Evolutionary conservation across 371 early-diverging fungal species (phyloP).

Genomic region (Rhizomucor pusillus): DNA sequence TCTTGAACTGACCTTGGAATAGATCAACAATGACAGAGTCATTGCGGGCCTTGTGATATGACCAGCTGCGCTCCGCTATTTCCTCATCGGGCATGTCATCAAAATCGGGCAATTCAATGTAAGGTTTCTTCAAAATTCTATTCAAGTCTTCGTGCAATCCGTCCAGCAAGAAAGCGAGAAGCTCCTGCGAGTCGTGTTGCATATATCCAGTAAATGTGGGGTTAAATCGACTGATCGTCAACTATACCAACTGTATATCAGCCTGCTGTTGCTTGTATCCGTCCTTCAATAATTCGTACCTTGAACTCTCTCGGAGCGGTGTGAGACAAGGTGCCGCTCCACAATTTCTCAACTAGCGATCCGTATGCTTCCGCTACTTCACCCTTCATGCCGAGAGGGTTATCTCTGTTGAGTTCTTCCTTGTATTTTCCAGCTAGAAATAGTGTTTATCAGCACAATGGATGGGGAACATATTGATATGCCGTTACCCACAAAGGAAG

Average conservation of each 20-base stretch:
- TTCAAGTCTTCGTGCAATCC: slow-evolving; percentile 72
- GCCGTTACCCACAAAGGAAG: slow-evolving; percentile 34
- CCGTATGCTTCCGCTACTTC: slow-evolving; percentile 68
- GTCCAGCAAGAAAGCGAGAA: slow-evolving; percentile 59
- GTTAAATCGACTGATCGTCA: slow-evolving; percentile 64
- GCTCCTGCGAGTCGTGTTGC: slow-evolving; percentile 76
- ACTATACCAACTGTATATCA: slow-evolving; percentile 27
- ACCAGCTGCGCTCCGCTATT: slow-evolving; percentile 57
- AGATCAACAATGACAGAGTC: slow-evolving; percentile 75
- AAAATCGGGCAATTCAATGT: slow-evolving; percentile 72
- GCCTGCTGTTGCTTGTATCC: neutral
- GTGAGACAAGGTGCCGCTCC: slow-evolving; percentile 45
- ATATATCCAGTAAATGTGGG: slow-evolving; percentile 67
- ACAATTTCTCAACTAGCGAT: slow-evolving; percentile 54
- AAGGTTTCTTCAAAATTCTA: slow-evolving; percentile 69
- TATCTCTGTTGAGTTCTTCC: slow-evolving; percentile 49
- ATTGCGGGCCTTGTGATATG: slow-evolving; percentile 62
- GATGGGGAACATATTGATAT: neutral
- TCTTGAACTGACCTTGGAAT: slow-evolving; percentile 84
- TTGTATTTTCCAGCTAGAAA: slow-evolving; percentile 35
- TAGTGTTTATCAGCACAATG: neutral
- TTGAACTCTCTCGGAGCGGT: slow-evolving; percentile 73
- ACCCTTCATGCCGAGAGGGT: slow-evolving; percentile 63
- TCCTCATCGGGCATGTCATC: slow-evolving; percentile 62
- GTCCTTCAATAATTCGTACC: slow-evolving; percentile 25